Evolutionary conservation across 371 early-diverging fungal species (phyloP).

Genomic region (Homolaphlyctis polyrhiza): DNA sequence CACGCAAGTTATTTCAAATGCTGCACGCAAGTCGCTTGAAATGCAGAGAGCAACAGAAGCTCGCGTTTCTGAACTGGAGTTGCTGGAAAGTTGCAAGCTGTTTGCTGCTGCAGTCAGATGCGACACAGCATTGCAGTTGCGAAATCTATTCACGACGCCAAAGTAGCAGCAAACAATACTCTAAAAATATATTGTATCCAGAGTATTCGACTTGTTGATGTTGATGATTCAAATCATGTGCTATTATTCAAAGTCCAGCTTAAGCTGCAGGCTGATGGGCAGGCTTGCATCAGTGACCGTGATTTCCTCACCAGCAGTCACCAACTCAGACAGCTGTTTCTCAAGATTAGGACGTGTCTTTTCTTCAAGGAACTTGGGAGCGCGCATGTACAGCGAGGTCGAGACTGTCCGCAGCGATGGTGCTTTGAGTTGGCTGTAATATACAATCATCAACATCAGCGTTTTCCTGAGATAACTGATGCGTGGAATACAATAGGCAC

Average conservation of each 20-base stretch:
- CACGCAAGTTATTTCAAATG: conserved; percentile 40
- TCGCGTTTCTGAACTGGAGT: not conserved
- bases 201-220: not conserved
- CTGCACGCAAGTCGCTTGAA: conserved; percentile 52
- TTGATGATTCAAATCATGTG: not conserved
- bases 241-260: conserved; percentile 13
- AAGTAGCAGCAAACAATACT: too few relatives aligned
- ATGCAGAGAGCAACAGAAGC: conserved; percentile 34
- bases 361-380: conserved; percentile 64
- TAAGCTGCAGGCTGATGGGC: conserved; percentile 39
- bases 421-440: conserved; percentile 64
- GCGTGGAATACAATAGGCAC: not conserved
- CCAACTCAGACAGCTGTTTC: conserved; percentile 55
- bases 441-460: not conserved
- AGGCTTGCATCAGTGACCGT: conserved; percentile 71
- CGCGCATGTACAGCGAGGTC: conserved; percentile 74
- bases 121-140: too few relatives aligned
- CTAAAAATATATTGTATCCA: too few relatives aligned
- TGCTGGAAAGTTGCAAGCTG: not conserved
- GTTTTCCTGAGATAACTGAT: not conserved
- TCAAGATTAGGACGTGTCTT: conserved; percentile 67
- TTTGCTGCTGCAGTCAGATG: too few relatives aligned
- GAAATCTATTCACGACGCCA: too few relatives aligned
- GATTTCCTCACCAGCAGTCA: conserved; percentile 54
- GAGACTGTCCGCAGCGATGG: conserved; percentile 63